Percentiles rank a stretch among this genome's conserved stretches.
Evolutionary conservation across 2,329 filamentous ascomycete species (phyloP).

Genomic region (Beauveria rudraprayagi): DNA sequence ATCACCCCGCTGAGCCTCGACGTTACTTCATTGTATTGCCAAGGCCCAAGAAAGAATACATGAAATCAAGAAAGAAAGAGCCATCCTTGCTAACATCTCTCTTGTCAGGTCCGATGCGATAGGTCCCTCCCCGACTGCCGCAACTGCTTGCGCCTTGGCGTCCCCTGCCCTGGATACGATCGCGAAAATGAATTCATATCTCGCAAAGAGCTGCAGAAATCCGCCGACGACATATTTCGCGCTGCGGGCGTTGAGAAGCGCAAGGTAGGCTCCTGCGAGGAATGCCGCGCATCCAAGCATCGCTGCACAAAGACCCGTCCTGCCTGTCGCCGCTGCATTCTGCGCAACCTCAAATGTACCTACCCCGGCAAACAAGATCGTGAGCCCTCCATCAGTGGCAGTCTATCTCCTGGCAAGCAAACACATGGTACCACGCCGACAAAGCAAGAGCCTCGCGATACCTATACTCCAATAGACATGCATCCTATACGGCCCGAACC

Average conservation of each 20-base stretch:
- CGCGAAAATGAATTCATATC: conserved; percentile 15
- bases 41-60: neutral
- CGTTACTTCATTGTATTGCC: neutral
- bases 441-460: conserved; percentile 6
- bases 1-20: neutral
- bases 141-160: conserved; percentile 18
- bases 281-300: conserved; percentile 20
- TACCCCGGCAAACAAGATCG: conserved; percentile 15
- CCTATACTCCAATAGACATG: neutral
- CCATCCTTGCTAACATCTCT: neutral
- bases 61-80: neutral
- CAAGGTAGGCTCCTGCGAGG: conserved; percentile 20
- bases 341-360: conserved; percentile 15
- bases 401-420: conserved; percentile 3
- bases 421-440: neutral
- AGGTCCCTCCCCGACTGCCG: conserved; percentile 15
- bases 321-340: conserved; percentile 20
- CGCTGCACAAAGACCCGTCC: conserved; percentile 21
- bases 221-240: conserved; percentile 21
- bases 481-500: conserved; percentile 2
- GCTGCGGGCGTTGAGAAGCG: conserved; percentile 21
- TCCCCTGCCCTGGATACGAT: conserved; percentile 20
- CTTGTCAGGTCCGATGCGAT: conserved; percentile 19
- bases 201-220: conserved; percentile 17
- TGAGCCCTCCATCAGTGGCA: conserved; percentile 4